Percentiles rank a stretch among this genome's conserved stretches.
Conservation (phyloP, 495 filamentous ascomycete genomes). For the Penicillium atrosanguineum region DNA sequence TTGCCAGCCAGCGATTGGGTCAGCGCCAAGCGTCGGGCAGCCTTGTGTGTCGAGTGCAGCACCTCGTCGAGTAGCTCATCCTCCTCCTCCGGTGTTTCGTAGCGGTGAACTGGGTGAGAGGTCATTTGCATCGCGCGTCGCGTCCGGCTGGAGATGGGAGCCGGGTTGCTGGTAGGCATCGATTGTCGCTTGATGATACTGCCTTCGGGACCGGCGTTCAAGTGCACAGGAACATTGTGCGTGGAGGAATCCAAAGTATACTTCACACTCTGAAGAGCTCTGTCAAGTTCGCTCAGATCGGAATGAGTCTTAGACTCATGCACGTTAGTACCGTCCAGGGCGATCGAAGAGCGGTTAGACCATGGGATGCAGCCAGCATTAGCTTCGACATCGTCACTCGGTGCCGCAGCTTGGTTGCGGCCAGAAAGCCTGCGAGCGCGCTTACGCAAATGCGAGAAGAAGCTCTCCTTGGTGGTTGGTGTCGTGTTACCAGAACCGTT, state of each 20-base stretch:
- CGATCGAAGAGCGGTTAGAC: slow-evolving; percentile 81
- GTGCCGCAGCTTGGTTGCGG: slow-evolving; percentile 71
- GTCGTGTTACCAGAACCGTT: slow-evolving; percentile 75
- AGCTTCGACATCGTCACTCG: slow-evolving; percentile 84
- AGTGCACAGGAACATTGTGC: slow-evolving; percentile 47
- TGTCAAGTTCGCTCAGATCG: slow-evolving; percentile 66
- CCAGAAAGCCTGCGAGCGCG: slow-evolving; percentile 90
- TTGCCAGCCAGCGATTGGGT: slow-evolving; percentile 40
- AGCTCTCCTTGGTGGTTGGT: slow-evolving; percentile 75
- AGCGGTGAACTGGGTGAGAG: slow-evolving; percentile 68
- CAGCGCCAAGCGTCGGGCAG: slow-evolving; percentile 52
- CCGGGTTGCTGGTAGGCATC: slow-evolving; percentile 56
- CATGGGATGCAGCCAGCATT: slow-evolving; percentile 89
- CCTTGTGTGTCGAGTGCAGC: slow-evolving; percentile 57
- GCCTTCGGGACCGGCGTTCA: slow-evolving; percentile 47
- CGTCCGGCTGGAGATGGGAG: slow-evolving; percentile 79
- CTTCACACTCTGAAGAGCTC: slow-evolving; percentile 69
- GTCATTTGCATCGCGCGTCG: slow-evolving; percentile 76
- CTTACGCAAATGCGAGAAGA: slow-evolving; percentile 96
- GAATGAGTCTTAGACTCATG: slow-evolving; percentile 51
- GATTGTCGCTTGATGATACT: slow-evolving; percentile 66
- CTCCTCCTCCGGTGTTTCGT: slow-evolving; percentile 95
- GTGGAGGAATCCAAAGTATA: slow-evolving; percentile 57
- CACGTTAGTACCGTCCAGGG: slow-evolving; percentile 60
- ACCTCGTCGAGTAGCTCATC: slow-evolving; percentile 93